Percentiles rank a stretch among this genome's conserved stretches.
Evolutionary conservation across 768 basidiomycete genomes (phyloP).

Genomic region (Strobilomyces confusus): DNA sequence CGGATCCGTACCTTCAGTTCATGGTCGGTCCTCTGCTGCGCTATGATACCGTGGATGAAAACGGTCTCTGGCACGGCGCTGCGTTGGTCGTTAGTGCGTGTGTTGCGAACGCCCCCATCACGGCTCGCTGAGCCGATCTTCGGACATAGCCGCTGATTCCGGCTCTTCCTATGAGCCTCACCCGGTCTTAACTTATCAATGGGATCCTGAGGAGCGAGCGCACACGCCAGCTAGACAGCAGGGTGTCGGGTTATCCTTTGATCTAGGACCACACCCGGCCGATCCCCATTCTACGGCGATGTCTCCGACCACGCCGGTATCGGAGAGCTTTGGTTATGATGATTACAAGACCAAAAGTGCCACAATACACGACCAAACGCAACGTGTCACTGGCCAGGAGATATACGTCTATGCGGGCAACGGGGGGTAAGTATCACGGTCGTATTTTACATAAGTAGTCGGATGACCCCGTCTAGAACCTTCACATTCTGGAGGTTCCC

Average conservation of each 20-base stretch:
- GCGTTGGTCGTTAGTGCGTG: conserved; percentile 83
- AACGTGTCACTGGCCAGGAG: conserved; percentile 58
- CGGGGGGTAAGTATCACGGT: conserved; percentile 44
- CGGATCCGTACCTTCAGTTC: conserved; percentile 80
- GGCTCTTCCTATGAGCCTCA: conserved; percentile 76
- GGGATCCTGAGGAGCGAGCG: conserved; percentile 55
- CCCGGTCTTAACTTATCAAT: conserved; percentile 65
- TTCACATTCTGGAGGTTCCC: conserved; percentile 95
- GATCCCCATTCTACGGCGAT: conserved; percentile 57
- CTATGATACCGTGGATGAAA: conserved; percentile 82
- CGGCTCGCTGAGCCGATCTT: not conserved
- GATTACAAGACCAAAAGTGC: conserved; percentile 19
- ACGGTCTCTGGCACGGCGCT: conserved; percentile 82
- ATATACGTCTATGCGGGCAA: conserved; percentile 64
- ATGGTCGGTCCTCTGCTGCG: conserved; percentile 91
- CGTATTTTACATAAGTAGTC: not conserved
- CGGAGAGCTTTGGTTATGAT: conserved; percentile 5
- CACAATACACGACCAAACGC: conserved; percentile 30
- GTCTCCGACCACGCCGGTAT: conserved; percentile 20
- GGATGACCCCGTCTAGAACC: conserved; percentile 43
- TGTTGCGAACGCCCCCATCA: not conserved
- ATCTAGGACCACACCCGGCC: conserved; percentile 69
- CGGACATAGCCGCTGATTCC: conserved; percentile 60
- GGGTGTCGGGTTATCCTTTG: conserved; percentile 37
- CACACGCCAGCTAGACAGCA: conserved; percentile 14